phyloP scores from a whole-genome alignment of 75 land plant species.

The Cupressus sempervirens region DNA sequence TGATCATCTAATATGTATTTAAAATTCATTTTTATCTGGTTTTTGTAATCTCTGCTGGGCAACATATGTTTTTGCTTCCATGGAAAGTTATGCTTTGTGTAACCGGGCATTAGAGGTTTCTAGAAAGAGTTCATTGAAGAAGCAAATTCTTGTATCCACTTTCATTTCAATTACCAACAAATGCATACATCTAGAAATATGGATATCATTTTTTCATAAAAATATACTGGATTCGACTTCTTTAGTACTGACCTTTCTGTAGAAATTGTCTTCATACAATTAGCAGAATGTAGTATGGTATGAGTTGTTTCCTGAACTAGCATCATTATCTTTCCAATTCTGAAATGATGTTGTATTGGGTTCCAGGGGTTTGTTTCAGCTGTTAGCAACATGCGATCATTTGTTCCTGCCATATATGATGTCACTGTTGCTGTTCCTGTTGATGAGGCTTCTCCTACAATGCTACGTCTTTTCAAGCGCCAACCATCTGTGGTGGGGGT shows the following conservation, averaged over 20 bases:
- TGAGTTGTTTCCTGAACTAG: not conserved
- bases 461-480: slow-evolving; percentile 74
- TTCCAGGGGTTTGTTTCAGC: slow-evolving; percentile 88
- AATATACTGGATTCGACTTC: not conserved
- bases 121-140: not conserved
- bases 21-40: not conserved
- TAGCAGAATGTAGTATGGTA: not conserved
- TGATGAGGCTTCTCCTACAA: slow-evolving; percentile 64
- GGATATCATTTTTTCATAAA: not conserved
- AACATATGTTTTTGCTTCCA: not conserved
- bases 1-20: not conserved
- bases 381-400: slow-evolving; percentile 72
- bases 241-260: not conserved
- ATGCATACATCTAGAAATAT: not conserved
- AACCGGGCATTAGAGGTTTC: not conserved
- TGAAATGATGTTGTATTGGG: not conserved
- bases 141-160: not conserved
- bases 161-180: not conserved
- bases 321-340: not conserved
- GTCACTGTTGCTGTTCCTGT: slow-evolving; percentile 77
- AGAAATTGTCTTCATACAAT: not conserved
- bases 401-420: slow-evolving; percentile 94
- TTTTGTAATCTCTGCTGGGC: not conserved
- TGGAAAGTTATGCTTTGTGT: not conserved
- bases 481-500: slow-evolving; percentile 77